These are phyloP conservation scores for Solanum sitiens DNA, from an alignment of 257 asterid genomes.

Conservation along the genomic window DNA sequence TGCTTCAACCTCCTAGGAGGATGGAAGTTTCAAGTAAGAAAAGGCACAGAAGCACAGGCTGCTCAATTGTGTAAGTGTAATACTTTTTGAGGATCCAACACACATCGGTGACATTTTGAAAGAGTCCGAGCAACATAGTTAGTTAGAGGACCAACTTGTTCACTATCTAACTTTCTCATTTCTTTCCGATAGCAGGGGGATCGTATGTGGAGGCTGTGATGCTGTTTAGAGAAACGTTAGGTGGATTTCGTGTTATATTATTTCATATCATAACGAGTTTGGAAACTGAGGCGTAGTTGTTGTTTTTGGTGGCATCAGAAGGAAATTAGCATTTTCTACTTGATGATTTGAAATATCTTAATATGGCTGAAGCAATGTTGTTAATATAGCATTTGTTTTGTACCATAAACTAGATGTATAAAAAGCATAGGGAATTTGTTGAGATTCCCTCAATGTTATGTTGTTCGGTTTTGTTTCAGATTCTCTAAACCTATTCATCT, in stretches of 20 bases:
- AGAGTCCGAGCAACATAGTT: background rate
- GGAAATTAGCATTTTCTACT: background rate
- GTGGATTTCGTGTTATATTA: background rate
- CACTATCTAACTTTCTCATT: background rate
- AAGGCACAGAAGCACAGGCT: slow-evolving; percentile 44
- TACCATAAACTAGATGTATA: background rate
- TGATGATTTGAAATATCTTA: background rate
- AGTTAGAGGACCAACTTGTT: background rate
- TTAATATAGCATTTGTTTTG: background rate
- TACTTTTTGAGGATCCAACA: background rate
- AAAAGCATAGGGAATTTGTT: slow-evolving; percentile 28
- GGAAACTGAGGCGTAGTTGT: background rate
- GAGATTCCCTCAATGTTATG: background rate
- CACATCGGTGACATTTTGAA: background rate
- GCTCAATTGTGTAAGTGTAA: slow-evolving; percentile 73
- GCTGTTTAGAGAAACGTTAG: slow-evolving; percentile 14
- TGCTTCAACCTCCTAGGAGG: slow-evolving; percentile 88
- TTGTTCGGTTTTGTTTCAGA: background rate
- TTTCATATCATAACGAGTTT: background rate
- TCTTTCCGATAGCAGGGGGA: slow-evolving; percentile 34
- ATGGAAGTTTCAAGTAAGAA: slow-evolving; percentile 56
- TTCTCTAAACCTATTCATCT: background rate
- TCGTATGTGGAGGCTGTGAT: slow-evolving; percentile 71
- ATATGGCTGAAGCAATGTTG: background rate
- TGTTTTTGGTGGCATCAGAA: background rate